Evolutionary conservation across 2,329 filamentous ascomycete species (phyloP), one percentile per base, ranked within the genome.

Genomic region (Cladophialophora yegresii): DNA sequence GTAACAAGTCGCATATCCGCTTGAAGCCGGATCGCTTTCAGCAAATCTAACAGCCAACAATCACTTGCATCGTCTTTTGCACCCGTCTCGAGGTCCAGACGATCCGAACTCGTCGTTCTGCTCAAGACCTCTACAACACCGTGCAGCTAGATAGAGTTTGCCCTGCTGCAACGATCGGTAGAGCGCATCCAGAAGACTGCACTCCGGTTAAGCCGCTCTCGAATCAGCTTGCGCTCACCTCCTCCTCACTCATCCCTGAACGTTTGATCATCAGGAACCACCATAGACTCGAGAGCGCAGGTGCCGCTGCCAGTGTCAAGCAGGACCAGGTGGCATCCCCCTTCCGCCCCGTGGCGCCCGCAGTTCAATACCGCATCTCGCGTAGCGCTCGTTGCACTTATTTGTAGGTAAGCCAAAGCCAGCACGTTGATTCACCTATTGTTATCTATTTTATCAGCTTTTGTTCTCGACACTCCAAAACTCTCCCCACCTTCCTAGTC

Each of bases 331-430:
- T 43, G 36, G 26, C 57, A 51, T 51, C 57, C 47, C n/a, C n/a
- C n/a, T n/a, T n/a, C n/a, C 57, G 57, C 45, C 51, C 47, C 30
- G 30, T 59, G 57, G 45, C 30, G 57, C 30, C 57, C 30, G 47
- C 23, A 8, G 40, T 49, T 23, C 33, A 33, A 58, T 30, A 16
- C 45, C 47, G 43, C 53, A 59, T 53, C 23, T 53, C 57, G 57
- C 57, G 47, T 59, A 43, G 57, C 47, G 16, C 9, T 43, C 12
- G 7, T 49, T 28, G 13, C 45, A 13, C n/a, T 58, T 23, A 58
- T 58, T 58, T 40, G 47, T 58, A 22, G 55, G 43, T 47, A 47
- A 58, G 43, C 45, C 55, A 16, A n/a, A n/a, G 30, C 23, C 51
- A 30, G 5, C 30, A 4, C 26, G 32, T 45, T 8, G 23, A n/a